Base-by-base conservation (phyloP, 2,329 filamentous ascomycete genomes). In the Trichoderma breve region DNA sequence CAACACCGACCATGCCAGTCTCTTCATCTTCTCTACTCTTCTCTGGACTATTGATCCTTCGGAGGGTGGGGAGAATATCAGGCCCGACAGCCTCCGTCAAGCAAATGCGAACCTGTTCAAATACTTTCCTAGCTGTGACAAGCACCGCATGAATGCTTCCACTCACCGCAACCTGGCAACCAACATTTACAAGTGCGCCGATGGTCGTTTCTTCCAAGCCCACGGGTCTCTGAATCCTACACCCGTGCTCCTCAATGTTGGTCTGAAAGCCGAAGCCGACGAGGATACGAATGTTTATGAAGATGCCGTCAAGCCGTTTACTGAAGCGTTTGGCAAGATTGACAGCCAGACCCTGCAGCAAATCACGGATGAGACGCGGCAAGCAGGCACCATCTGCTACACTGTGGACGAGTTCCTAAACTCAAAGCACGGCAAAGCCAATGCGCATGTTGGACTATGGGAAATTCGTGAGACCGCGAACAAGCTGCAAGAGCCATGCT, bases 1-100 rank as follows among this genome's bases (percentile, higher is more conserved):
- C 71, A 83, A 87, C 72, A 86, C 84, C 82, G 63, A 73, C 18
- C 71, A 72, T 53, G 71, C 67, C 8, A 63, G 43, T 51, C 71
- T 72, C 9, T 72, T 72, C 39, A 62, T 72, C 11, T 63, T 72
- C 12, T 72, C 71, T 43, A 51, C 60, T 12, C 43, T 70, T 4
- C 71, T 72, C 36, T 70, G 58, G 66, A 63, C 66, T 14, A 55
- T 72, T 11, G 71, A 72, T 26, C 71, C 71, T n/a, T 53, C 15
- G 8, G 55, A 51, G 3, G 58, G 64, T 7, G 71, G 60, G 1
- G 67, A 64, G 4, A 58, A 64, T 8, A 71, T 72, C 18, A 57
- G 53, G 18, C 55, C 71, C 3, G 12, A 55, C 7, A 39, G 12
- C 34, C 43, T 64, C 39, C 58, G 60, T 1, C 26, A 70, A 6